Evolutionary conservation across 2,329 filamentous ascomycete genomes (phyloP).

Genomic region (Pezicula carpinea): DNA sequence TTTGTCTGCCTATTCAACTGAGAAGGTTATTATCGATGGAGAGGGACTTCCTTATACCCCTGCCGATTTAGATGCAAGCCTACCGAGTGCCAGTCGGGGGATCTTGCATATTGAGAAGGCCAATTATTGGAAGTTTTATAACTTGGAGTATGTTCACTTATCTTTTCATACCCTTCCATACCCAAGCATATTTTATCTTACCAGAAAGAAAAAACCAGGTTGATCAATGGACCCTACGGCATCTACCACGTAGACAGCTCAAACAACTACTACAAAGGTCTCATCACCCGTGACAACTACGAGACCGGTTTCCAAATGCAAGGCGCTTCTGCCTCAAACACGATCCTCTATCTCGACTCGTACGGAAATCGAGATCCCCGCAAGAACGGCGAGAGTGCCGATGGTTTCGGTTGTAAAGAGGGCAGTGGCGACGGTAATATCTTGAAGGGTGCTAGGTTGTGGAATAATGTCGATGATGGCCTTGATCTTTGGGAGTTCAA

Average conservation of each 20-base stretch:
- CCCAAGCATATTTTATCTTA: neutral
- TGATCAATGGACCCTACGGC: conserved; percentile 35
- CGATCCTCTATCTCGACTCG: conserved; percentile 38
- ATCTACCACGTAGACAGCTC: conserved; percentile 31
- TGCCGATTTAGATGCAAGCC: conserved; percentile 32
- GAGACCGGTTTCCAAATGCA: conserved; percentile 35
- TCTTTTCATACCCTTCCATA: neutral
- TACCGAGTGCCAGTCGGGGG: conserved; percentile 38
- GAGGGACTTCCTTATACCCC: conserved; percentile 37
- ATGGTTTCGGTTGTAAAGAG: conserved; percentile 44
- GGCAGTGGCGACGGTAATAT: conserved; percentile 42
- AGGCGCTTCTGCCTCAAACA: conserved; percentile 32
- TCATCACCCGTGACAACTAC: conserved; percentile 35
- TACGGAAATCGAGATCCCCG: conserved; percentile 42
- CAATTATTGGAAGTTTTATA: conserved; percentile 42
- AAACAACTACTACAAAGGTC: conserved; percentile 32
- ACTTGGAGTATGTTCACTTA: conserved; percentile 26
- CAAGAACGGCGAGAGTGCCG: conserved; percentile 47
- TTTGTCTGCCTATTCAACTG: conserved; percentile 36
- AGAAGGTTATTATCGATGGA: conserved; percentile 42
- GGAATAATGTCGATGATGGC: conserved; percentile 48
- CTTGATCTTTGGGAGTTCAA: conserved; percentile 40
- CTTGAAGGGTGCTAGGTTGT: conserved; percentile 39
- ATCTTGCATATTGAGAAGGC: conserved; percentile 41
- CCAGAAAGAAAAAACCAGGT: neutral